Evolutionary conservation across 1,284 basidiomycete genomes (phyloP), one percentile per base, ranked within the genome.

Genomic region (Heliocybe sulcata): DNA sequence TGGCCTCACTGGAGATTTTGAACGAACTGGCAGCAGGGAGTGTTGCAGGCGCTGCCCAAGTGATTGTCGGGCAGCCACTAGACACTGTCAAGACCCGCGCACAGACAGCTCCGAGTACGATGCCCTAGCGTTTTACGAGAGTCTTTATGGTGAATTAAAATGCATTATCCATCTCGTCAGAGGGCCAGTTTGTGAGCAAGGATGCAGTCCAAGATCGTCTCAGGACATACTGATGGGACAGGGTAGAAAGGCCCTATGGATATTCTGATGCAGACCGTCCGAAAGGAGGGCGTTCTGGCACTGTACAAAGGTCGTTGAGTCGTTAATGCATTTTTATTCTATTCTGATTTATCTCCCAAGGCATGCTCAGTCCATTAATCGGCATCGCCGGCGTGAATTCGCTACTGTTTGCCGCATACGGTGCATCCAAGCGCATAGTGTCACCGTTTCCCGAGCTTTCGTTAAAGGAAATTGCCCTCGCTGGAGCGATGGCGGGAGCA

Each of bases 321-420:
- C n/a, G 12, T 45, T n/a, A 20, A 51, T 45, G 26, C 23, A 29
- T 12, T 12, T 35, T 53, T 14, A n/a, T n/a, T 50, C 16, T 2
- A 26, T 61, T 25, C 14, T 35, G 26, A 48, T 45, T 26, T 6
- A 26, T 20, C 53, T 33, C 23, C 35, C 33, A 31, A 33, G 92
- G 93, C 42, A 95, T 94, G 92, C 79, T 87, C 0, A 93, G 90
- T 50, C 96, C 96, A 0, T 76, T 99, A 9, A 58, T 97, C 47
- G 96, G 96, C n/a, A 90, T 99, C 27, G 92, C 95, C 1, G 94
- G 92, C 4, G 95, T 98, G 63, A 98, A 98, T 72, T 96, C 93
- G 11, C 79, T 98, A 19, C 81, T 98, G 6, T 99, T 98, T 70
- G 91, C 92, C 0, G 85, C 94, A 0, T 98, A 97, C 64, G 89